phyloP scores from a whole-genome alignment of 345 rosid species.

The Psidium friedrichsthalianum region DNA sequence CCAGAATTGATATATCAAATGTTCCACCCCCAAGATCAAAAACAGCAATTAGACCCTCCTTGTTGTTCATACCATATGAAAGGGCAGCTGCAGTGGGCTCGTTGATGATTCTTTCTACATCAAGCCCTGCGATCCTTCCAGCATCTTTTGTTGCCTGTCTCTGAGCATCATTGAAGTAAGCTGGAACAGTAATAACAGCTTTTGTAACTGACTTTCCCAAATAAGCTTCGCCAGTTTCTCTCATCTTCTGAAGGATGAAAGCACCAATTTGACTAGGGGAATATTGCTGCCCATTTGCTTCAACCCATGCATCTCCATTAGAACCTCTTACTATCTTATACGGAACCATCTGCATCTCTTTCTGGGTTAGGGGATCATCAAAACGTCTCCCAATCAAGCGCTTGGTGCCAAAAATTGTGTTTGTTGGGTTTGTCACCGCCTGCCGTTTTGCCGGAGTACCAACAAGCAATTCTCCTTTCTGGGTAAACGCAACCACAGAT shows the following conservation, averaged over 20 bases:
- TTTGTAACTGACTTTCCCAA: constrained; percentile 23
- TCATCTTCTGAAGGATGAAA: constrained; percentile 23
- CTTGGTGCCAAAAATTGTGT: constrained; percentile 25
- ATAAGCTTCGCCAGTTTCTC: constrained; percentile 27
- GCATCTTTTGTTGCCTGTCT: constrained; percentile 38
- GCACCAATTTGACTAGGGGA: constrained; percentile 32
- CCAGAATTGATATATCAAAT: constrained; percentile 28
- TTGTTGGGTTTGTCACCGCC: constrained; percentile 27
- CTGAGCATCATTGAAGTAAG: constrained; percentile 35
- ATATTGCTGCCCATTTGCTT: constrained; percentile 21
- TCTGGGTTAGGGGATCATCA: constrained; percentile 23
- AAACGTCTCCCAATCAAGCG: constrained; percentile 29
- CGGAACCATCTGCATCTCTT: constrained; percentile 29
- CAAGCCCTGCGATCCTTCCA: constrained; percentile 30
- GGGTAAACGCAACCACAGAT: constrained; percentile 26
- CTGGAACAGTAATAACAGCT: constrained; percentile 32
- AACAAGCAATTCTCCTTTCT: constrained; percentile 20
- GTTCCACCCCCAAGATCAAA: constrained; percentile 36
- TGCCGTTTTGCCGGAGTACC: constrained; percentile 36
- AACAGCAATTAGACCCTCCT: constrained; percentile 36
- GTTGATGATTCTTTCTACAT: constrained; percentile 29
- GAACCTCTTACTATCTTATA: constrained; percentile 23
- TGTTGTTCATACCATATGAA: constrained; percentile 29
- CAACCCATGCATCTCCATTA: constrained; percentile 36
- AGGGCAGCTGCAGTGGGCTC: constrained; percentile 40